Percentiles rank a stretch among this genome's conserved stretches.
phyloP scores from a whole-genome alignment of 768 basidiomycete species.

The Collybiopsis confluens region DNA sequence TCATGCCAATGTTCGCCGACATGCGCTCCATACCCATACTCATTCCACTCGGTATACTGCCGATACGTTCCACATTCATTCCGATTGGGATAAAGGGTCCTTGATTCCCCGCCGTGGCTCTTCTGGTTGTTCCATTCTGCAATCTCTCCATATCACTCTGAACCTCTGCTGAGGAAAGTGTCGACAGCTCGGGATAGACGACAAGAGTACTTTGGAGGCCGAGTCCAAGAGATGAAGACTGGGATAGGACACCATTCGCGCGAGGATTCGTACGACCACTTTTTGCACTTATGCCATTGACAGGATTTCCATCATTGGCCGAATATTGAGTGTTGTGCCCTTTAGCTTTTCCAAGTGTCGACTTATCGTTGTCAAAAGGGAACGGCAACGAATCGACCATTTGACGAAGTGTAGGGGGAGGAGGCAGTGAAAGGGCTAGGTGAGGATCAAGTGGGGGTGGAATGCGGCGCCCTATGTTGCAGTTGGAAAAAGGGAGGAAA shows the following conservation, averaged over 20 bases:
- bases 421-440: constrained; percentile 25
- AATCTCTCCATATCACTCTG: constrained; percentile 52
- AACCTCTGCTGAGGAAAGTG: constrained; percentile 45
- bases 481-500: background rate
- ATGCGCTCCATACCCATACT: background rate
- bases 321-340: constrained; percentile 15
- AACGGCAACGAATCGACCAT: constrained; percentile 60
- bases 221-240: too few relatives aligned
- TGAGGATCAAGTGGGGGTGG: constrained; percentile 47
- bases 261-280: too few relatives aligned
- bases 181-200: constrained; percentile 42
- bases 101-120: too few relatives aligned
- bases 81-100: too few relatives aligned
- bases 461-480: constrained; percentile 51
- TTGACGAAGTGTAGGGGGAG: constrained; percentile 59
- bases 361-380: constrained; percentile 18
- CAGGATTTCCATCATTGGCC: constrained; percentile 13
- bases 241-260: constrained; percentile 11
- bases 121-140: background rate
- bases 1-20: background rate
- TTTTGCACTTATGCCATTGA: constrained; percentile 4
- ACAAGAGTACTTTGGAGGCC: constrained; percentile 7
- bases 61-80: background rate
- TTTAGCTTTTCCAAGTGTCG: background rate
- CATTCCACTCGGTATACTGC: background rate